Evolutionary conservation across 225 moss, liverwort and hornwort genomes (phyloP), one percentile per base, ranked within the genome.

Genomic region (Physcomitrium patens): DNA sequence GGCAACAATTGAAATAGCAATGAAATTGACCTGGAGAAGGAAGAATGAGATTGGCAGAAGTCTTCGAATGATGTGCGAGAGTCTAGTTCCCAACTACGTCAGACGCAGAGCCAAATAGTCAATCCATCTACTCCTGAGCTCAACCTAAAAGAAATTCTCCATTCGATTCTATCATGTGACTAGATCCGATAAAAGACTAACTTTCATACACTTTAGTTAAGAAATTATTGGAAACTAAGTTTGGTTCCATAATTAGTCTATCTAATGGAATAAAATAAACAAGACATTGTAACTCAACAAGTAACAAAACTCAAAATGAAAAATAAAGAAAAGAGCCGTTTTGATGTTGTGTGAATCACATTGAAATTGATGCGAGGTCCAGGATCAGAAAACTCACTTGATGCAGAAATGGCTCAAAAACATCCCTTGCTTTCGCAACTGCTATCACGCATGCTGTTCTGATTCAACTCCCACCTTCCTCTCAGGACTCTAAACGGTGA

Each of bases 381-480:
- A 19, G 42, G n/a, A 18, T 79, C 55, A 58, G 53, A 79, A 65
- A 63, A 55, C 85, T 84, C 84, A 96, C 94, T 91, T 97, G 97
- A 71, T 94, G 93, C 56, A 94, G 76, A 76, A 93, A 99, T 22
- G 97, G 97, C 84, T 99, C 97, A 76, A 99, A 94, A 31, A 99
- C 91, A 81, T 99, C 97, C 82, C 95, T 86, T 16, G 97, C 97
- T 82, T 99, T 99, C n/a, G 93, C 93, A 77, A 99, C 97, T 59
- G 97, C 94, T 68, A 99, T 99, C 65, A 99, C 97, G 85, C 97
- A 96, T 42, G 97, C 97, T 67, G 94, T 99, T 81, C 96, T 96
- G 96, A 72, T 84, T 79, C 74, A 82, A 53, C 61, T 20, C 72
- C 67, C 68, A 48, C 41, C 37, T 23, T 56, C 65, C 49, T 58